Percentiles rank a stretch among this genome's conserved stretches.
Evolutionary conservation across 2,329 filamentous ascomycete species (phyloP).

Genomic region (Reticulascus tulasneorum): DNA sequence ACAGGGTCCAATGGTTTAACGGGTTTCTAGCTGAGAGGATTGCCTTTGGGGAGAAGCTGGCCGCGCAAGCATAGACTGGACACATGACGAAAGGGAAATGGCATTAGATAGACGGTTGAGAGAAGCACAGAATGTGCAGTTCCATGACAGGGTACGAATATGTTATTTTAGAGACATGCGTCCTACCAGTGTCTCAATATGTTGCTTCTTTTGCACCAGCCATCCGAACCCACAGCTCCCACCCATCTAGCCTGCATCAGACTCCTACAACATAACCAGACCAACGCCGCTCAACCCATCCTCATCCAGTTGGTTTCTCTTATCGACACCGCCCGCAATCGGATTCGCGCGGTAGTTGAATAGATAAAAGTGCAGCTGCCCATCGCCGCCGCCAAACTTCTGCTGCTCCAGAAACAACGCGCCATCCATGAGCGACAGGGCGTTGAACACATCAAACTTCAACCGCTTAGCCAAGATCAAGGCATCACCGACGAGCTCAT

Average conservation of each 20-base stretch:
- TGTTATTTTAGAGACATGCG: too few species aligned
- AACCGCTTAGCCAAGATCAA: slow-evolving; percentile 79
- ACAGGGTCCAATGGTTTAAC: slow-evolving; percentile 68
- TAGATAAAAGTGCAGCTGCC: slow-evolving; percentile 92
- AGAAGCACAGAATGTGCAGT: background rate
- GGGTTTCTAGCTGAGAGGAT: slow-evolving; percentile 55
- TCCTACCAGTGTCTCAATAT: too few species aligned
- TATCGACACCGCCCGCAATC: slow-evolving; percentile 82
- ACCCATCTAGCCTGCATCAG: too few species aligned
- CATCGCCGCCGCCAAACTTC: slow-evolving; percentile 92
- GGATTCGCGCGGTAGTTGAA: slow-evolving; percentile 92
- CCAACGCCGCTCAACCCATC: slow-evolving; percentile 81
- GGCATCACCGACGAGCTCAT: slow-evolving; percentile 76
- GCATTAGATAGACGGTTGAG: too few species aligned
- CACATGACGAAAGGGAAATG: too few species aligned
- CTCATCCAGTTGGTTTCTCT: slow-evolving; percentile 72
- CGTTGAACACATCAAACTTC: slow-evolving; percentile 96
- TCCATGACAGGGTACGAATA: background rate
- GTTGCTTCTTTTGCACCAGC: too few species aligned
- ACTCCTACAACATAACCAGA: slow-evolving; percentile 66
- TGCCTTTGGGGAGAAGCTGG: slow-evolving; percentile 46
- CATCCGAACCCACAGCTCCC: too few species aligned
- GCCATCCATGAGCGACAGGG: slow-evolving; percentile 90
- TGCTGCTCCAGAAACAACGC: slow-evolving; percentile 88
- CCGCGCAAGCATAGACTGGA: too few species aligned